phyloP scores from a whole-genome alignment of 305 asterid genomes.

The Solanum aculeatissimum region DNA sequence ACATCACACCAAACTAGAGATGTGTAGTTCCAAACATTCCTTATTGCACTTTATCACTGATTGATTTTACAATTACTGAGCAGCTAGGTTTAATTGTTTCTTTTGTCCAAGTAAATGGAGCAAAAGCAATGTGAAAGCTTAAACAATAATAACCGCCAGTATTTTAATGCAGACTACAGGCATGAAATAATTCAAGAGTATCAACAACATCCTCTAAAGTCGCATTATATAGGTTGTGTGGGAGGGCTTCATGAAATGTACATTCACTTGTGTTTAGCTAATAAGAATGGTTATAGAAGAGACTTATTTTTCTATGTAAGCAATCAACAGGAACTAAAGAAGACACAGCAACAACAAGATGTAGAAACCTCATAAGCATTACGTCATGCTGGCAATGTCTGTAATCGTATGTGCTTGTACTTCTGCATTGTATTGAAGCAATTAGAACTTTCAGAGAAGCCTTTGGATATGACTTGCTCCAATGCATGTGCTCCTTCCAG shows the following conservation, averaged over 20 bases:
- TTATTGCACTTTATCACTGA: neutral
- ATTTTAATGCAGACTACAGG: neutral
- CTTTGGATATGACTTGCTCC: conserved; percentile 58
- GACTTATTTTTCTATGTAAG: neutral
- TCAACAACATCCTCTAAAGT: neutral
- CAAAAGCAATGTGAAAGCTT: neutral
- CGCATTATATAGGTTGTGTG: neutral
- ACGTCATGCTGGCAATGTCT: conserved; percentile 49
- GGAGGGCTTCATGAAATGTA: neutral
- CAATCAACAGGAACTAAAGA: neutral
- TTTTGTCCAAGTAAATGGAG: neutral
- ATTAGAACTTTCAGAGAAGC: conserved; percentile 59
- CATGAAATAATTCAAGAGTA: neutral
- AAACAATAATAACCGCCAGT: neutral
- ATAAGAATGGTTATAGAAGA: neutral
- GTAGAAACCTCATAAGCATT: neutral
- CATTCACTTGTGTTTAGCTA: neutral
- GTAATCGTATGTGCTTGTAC: conserved; percentile 70
- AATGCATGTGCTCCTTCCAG: conserved; percentile 62
- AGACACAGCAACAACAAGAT: neutral
- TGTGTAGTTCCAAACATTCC: neutral
- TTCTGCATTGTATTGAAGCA: conserved; percentile 70
- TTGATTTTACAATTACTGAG: neutral
- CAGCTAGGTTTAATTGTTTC: neutral
- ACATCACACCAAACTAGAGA: neutral